Base-by-base conservation (phyloP, 2,329 filamentous ascomycete species). In the Fusarium brevicatenulatum region DNA sequence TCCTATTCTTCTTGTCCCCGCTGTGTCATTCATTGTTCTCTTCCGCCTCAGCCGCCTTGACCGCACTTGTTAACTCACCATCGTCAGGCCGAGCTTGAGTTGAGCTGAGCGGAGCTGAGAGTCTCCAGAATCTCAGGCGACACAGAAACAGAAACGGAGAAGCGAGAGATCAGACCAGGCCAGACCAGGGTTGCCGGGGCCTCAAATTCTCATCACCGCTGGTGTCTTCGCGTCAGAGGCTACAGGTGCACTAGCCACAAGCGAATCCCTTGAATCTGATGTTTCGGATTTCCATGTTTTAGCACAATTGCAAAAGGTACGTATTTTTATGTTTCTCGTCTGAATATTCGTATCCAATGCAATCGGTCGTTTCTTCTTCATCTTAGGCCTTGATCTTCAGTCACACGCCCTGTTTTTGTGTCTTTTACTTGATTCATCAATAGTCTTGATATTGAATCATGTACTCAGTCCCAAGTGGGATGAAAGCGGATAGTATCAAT, bases 251-350 rank as follows among this genome's bases (percentile, higher is more conserved):
- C 71, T 70, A 73, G 70, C 58, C 58, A 58, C 46, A 61, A 71
- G 67, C 58, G 56, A 71, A 52, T 58, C 50, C 62, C 69, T 68
- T 71, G 53, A 68, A 71, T 50, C 63, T 58, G 58, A 58, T 73
- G 71, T 73, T 73, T 73, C 63, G 67, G 62, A 73, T 73, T 73
- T 71, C 53, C 67, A 71, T 63, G 58, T 68, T 73, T 60, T 73
- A 68, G 61, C n/a, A 70, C 15, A 50, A 43, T 36, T 50, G 42
- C 47, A 57, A 67, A 61, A 63, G 70, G 71, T 73, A 73, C 70
- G 71, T 73, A 68, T 59, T 67, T 21, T 46, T 18, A 37, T 34
- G 46, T 70, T 40, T 37, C 42, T 69, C 43, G 42, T 49, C 44
- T 58, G 61, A 52, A 67, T 62, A 40, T 61, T 58, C 52, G 53